Evolutionary conservation across 1,284 basidiomycete species (phyloP).

Genomic region (Leccinum subatratum): DNA sequence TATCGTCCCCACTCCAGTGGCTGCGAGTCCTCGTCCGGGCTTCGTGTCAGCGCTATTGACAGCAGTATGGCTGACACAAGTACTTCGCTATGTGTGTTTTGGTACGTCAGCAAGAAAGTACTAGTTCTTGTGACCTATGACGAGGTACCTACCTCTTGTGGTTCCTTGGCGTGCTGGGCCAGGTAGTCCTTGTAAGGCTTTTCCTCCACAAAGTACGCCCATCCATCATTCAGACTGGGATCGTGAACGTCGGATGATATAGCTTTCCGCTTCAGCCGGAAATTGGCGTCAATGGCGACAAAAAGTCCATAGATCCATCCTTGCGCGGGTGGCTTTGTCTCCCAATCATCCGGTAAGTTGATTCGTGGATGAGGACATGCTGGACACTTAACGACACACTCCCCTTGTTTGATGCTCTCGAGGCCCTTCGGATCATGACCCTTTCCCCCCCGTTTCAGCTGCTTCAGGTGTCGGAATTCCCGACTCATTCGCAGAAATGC

Average conservation of each 20-base stretch:
- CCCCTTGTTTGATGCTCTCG: background rate
- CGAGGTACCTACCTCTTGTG: too few species aligned
- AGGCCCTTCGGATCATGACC: too few species aligned
- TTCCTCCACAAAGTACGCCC: background rate
- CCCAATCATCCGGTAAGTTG: background rate
- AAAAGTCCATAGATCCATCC: conserved; percentile 1
- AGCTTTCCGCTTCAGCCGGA: background rate
- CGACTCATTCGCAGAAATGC: background rate
- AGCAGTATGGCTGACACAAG: background rate
- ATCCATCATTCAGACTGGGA: background rate
- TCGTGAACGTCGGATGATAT: background rate
- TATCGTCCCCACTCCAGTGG: background rate
- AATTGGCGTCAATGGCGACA: background rate
- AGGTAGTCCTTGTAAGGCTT: background rate
- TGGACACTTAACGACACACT: background rate
- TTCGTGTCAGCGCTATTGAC: conserved; percentile 9
- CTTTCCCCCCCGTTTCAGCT: background rate
- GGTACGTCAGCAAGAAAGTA: too few species aligned
- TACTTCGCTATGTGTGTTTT: background rate
- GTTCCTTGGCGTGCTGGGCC: background rate
- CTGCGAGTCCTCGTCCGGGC: too few species aligned
- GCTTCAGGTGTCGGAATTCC: background rate
- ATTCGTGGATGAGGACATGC: background rate
- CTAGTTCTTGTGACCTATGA: too few species aligned
- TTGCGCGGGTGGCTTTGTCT: background rate